phyloP scores from a whole-genome alignment of 2,329 filamentous ascomycete genomes.

The Stachybotrys elegans region DNA sequence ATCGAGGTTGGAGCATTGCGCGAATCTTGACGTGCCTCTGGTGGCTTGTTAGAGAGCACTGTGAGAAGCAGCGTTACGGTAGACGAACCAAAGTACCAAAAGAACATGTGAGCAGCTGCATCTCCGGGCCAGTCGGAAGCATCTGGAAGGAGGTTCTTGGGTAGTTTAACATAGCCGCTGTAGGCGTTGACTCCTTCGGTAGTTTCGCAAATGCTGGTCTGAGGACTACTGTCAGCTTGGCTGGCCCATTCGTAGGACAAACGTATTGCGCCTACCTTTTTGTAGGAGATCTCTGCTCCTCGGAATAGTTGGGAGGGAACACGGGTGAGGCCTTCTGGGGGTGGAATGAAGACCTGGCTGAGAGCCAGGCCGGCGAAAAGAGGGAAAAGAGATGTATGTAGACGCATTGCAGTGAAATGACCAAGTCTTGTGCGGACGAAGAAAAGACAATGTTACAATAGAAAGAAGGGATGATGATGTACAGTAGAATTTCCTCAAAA shows the following conservation, averaged over 20 bases:
- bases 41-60: not conserved
- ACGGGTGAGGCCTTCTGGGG: not conserved
- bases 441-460: too few relatives aligned
- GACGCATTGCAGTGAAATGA: too few relatives aligned
- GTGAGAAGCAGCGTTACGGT: not conserved
- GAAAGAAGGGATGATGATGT: too few relatives aligned
- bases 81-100: slow-evolving; percentile 34
- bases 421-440: too few relatives aligned
- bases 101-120: slow-evolving; percentile 27
- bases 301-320: slow-evolving; percentile 5
- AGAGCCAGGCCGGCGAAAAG: not conserved
- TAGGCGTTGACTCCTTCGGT: slow-evolving; percentile 15
- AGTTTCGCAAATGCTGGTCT: slow-evolving; percentile 18
- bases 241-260: not conserved
- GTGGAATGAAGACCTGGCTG: slow-evolving; percentile 4
- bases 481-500: too few relatives aligned
- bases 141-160: slow-evolving; percentile 21
- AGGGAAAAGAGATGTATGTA: too few relatives aligned
- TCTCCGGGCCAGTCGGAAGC: slow-evolving; percentile 10
- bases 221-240: not conserved
- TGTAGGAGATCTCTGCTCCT: slow-evolving; percentile 16
- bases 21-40: slow-evolving; percentile 26
- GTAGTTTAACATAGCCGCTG: slow-evolving; percentile 16
- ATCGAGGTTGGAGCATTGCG: slow-evolving; percentile 32
- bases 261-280: slow-evolving; percentile 10